Evolutionary conservation across 2,329 filamentous ascomycete species (phyloP).

Genomic region (Esteya vermicola): DNA sequence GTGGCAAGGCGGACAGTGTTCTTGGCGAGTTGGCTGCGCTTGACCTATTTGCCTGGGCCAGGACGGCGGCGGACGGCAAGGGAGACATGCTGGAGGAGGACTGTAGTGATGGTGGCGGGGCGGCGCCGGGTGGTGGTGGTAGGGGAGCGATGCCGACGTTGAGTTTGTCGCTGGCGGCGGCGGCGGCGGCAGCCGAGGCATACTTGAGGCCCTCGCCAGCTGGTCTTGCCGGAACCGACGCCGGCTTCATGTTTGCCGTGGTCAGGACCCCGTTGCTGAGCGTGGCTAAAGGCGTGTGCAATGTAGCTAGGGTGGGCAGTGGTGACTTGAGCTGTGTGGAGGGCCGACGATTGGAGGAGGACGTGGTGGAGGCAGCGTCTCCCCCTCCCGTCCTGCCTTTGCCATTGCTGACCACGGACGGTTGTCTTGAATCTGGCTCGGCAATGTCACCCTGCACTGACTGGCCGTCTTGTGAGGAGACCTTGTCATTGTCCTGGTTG

Average conservation of each 20-base stretch:
- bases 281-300: slow-evolving; percentile 59
- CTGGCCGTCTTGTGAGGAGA: slow-evolving; percentile 90
- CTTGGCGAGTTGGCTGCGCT: slow-evolving; percentile 43
- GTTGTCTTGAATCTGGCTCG: slow-evolving; percentile 50
- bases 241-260: slow-evolving; percentile 70
- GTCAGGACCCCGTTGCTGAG: slow-evolving; percentile 37
- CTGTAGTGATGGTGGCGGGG: slow-evolving; percentile 9
- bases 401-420: too few relatives aligned
- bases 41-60: slow-evolving; percentile 36
- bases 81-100: slow-evolving; percentile 25
- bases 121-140: slow-evolving; percentile 68
- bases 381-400: slow-evolving; percentile 42
- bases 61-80: slow-evolving; percentile 35
- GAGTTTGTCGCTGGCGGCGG: slow-evolving; percentile 74
- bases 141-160: slow-evolving; percentile 87
- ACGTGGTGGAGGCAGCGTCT: slow-evolving; percentile 38
- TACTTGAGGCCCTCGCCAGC: slow-evolving; percentile 91
- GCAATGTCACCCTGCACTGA: slow-evolving; percentile 71
- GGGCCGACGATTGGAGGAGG: slow-evolving; percentile 49
- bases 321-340: slow-evolving; percentile 89
- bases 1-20: slow-evolving; percentile 31
- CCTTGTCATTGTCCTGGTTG: slow-evolving; percentile 68
- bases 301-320: slow-evolving; percentile 76
- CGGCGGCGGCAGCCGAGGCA: slow-evolving; percentile 86
- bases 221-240: slow-evolving; percentile 67